Evolutionary conservation across 495 filamentous ascomycete genomes (phyloP), one percentile per base, ranked within the genome.

Genomic region (Acidomyces sp.): DNA sequence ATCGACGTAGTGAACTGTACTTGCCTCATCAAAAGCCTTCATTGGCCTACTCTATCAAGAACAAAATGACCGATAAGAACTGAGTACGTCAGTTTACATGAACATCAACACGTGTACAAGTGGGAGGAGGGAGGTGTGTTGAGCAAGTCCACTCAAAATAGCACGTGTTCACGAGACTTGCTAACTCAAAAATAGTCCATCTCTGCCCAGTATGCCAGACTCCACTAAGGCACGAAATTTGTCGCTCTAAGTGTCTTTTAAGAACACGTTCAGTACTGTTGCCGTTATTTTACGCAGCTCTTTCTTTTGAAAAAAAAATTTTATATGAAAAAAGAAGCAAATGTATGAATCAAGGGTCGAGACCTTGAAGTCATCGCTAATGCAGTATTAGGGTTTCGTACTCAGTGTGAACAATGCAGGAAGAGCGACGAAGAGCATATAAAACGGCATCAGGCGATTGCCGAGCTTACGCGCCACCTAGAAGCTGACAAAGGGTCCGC

Each of bases 201-300:
- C 56, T 56, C 30, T 59, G 54, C 39, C 48, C 51, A 3, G 36
- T 52, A 2, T 59, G 56, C 38, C 7, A 45, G 1, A 41, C 38
- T 9, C 54, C 54, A 0, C 47, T 57, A 3, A 24, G 41, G 29
- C 28, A 40, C 24, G 11, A 37, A 35, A 15, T 52, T 43, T 41
- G 20, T 18, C 33, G 29, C 9, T 38, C 7, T 20, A 6, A 6
- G 4, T 50, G 47, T 17, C 36, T 55, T 11, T n/a, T 54, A 55
- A n/a, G 10, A 43, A 2, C 55, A 60, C 28, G 49, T 45, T 0
- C 55, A 60, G 40, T 54, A 53, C 41, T 60, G 55, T 29, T 2
- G 1, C 7, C 37, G 50, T 4, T 57, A 47, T 26, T 52, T 57
- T 32, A 54, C 50, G 9, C 34, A 45, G 18, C 35, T 60, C 17